phyloP scores from a whole-genome alignment of 495 filamentous ascomycete genomes.

The Aspergillus haitiensis region DNA sequence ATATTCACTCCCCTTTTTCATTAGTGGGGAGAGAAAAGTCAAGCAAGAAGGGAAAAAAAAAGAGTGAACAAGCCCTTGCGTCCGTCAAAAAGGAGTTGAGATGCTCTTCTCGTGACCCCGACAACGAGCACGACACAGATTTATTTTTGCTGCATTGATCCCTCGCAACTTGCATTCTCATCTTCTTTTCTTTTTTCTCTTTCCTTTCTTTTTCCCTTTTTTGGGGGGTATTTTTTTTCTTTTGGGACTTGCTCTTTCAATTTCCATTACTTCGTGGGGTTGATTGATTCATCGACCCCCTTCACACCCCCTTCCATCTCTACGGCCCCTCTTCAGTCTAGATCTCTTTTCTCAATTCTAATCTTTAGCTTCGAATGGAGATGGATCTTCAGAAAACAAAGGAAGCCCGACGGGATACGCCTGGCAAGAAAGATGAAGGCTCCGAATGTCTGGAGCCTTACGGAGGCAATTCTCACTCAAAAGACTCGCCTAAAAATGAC shows the following conservation, averaged over 20 bases:
- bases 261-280: too few species aligned
- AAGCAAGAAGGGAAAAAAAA: background rate
- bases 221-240: too few species aligned
- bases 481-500: slow-evolving; percentile 44
- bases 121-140: slow-evolving; percentile 13
- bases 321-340: background rate
- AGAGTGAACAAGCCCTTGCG: slow-evolving; percentile 25
- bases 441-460: slow-evolving; percentile 45
- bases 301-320: background rate
- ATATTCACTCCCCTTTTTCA: slow-evolving; percentile 18
- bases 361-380: slow-evolving; percentile 21
- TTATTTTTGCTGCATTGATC: slow-evolving; percentile 3
- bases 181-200: background rate
- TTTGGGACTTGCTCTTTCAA: too few species aligned
- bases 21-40: slow-evolving; percentile 9
- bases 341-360: background rate
- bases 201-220: background rate
- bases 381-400: slow-evolving; percentile 53
- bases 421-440: slow-evolving; percentile 41
- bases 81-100: slow-evolving; percentile 20
- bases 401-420: slow-evolving; percentile 39
- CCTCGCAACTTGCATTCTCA: background rate
- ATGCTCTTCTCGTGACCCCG: slow-evolving; percentile 24
- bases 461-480: slow-evolving; percentile 37
- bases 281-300: background rate